Evolutionary conservation across 257 asterid genomes (phyloP).

Genomic region (Solanum gandarillasii): DNA sequence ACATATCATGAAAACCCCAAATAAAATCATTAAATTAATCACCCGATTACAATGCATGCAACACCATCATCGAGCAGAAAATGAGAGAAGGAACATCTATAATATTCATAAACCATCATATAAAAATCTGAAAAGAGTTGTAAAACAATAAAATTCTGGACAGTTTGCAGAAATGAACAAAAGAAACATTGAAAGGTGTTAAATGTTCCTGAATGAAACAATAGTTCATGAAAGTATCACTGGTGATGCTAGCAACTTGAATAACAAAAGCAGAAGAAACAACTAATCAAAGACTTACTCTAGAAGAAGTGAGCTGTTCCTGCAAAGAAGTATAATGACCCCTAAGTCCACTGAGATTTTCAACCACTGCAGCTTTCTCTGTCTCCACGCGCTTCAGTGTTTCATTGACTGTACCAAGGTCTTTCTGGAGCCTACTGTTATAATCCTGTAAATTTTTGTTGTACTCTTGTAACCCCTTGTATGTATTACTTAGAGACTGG

Average conservation of each 20-base stretch:
- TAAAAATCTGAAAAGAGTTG: not conserved
- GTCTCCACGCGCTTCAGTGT: slow-evolving; percentile 66
- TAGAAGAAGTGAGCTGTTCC: slow-evolving; percentile 68
- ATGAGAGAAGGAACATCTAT: not conserved
- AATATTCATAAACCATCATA: not conserved
- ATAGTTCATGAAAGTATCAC: not conserved
- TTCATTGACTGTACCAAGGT: slow-evolving; percentile 50
- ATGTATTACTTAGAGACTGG: slow-evolving; percentile 53
- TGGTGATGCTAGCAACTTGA: not conserved
- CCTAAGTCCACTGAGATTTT: slow-evolving; percentile 71
- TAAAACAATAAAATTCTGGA: not conserved
- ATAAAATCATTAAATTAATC: not conserved
- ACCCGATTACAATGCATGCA: not conserved
- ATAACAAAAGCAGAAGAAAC: not conserved
- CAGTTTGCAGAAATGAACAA: not conserved
- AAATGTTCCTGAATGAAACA: not conserved
- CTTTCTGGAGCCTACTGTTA: slow-evolving; percentile 76
- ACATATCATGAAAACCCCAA: not conserved
- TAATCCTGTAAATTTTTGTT: slow-evolving; percentile 80
- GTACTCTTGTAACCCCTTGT: slow-evolving; percentile 71
- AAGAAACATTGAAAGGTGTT: not conserved
- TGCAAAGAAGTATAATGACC: slow-evolving; percentile 77
- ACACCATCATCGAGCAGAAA: not conserved
- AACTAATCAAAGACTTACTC: slow-evolving; percentile 2
- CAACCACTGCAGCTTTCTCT: slow-evolving; percentile 68